These are phyloP conservation scores for Crassisporium funariophilum DNA, from an alignment of 768 basidiomycete genomes.

Conservation along the genomic window DNA sequence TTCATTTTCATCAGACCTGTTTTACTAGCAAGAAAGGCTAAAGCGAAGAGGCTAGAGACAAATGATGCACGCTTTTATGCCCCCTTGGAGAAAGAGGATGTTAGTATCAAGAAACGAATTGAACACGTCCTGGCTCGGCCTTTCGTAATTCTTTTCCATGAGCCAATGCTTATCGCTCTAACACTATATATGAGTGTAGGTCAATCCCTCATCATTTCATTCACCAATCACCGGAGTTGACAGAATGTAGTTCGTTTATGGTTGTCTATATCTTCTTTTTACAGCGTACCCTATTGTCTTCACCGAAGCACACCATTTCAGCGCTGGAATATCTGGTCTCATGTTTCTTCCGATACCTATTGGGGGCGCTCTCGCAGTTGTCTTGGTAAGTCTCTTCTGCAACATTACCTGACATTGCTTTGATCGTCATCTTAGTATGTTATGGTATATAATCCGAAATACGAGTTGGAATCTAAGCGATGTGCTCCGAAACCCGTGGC, in stretches of 20 bases:
- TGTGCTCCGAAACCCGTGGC: conserved; percentile 54
- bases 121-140: conserved; percentile 57
- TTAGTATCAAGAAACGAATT: conserved; percentile 40
- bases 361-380: conserved; percentile 48
- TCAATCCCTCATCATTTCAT: too few relatives aligned
- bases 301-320: conserved; percentile 52
- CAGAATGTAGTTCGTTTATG: background rate
- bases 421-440: conserved; percentile 39
- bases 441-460: conserved; percentile 49
- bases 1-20: conserved; percentile 45
- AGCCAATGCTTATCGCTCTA: conserved; percentile 68
- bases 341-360: conserved; percentile 64
- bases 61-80: conserved; percentile 55
- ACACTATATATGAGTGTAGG: too few relatives aligned
- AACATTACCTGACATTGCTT: background rate
- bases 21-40: conserved; percentile 55
- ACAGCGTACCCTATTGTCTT: conserved; percentile 66
- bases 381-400: conserved; percentile 36
- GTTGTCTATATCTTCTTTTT: conserved; percentile 41
- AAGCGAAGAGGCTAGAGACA: conserved; percentile 50
- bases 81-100: conserved; percentile 45
- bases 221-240: conserved; percentile 23
- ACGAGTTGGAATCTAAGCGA: conserved; percentile 43
- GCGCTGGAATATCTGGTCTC: conserved; percentile 55
- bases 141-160: conserved; percentile 62